phyloP scores from a whole-genome alignment of 495 filamentous ascomycete genomes.

The Cercophora samala region DNA sequence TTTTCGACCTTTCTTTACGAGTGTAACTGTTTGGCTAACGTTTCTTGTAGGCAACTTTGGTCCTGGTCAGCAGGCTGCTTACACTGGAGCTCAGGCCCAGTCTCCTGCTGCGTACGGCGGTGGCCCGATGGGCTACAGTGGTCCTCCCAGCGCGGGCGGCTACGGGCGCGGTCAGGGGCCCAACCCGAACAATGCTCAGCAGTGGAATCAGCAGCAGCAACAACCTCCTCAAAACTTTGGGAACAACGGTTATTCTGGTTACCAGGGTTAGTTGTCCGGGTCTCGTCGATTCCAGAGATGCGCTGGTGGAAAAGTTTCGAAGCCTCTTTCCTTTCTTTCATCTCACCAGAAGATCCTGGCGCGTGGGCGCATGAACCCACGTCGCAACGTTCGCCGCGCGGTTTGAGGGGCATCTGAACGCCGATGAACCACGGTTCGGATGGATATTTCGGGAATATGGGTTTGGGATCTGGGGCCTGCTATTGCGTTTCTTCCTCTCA shows the following conservation, averaged over 20 bases:
- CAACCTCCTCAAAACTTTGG: constrained; percentile 51
- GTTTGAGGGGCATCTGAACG: constrained; percentile 19
- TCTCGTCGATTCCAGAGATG: neutral
- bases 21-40: constrained; percentile 23
- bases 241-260: constrained; percentile 58
- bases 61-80: constrained; percentile 52
- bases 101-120: constrained; percentile 60
- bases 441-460: constrained; percentile 27
- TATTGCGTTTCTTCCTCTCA: constrained; percentile 21
- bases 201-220: constrained; percentile 61
- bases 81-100: constrained; percentile 50
- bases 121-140: constrained; percentile 57
- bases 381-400: constrained; percentile 18
- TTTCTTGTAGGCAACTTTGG: constrained; percentile 42
- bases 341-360: constrained; percentile 10
- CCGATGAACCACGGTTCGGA: constrained; percentile 19
- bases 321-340: constrained; percentile 15
- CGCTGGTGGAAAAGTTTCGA: neutral
- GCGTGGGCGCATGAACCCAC: constrained; percentile 11
- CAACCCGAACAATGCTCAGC: constrained; percentile 59
- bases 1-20: constrained; percentile 12
- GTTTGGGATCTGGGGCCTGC: constrained; percentile 23
- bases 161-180: constrained; percentile 79
- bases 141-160: constrained; percentile 71
- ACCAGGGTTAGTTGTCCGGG: constrained; percentile 48